phyloP scores from a whole-genome alignment of 2,329 filamentous ascomycete species.

The Penicillium sp. region DNA sequence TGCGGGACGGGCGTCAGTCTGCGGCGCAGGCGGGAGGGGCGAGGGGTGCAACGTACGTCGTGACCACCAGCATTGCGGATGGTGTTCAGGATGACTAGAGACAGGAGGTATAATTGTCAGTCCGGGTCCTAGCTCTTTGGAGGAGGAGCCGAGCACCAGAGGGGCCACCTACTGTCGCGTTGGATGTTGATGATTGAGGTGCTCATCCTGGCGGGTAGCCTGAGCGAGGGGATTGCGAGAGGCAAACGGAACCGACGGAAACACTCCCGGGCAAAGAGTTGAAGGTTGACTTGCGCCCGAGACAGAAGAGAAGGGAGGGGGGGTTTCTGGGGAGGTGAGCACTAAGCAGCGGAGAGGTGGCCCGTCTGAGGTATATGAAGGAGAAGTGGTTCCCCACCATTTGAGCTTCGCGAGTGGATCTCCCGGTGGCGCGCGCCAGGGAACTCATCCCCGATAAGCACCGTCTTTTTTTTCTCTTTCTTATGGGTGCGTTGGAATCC shows the following conservation, averaged over 20 bases:
- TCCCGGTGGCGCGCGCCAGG: slow-evolving; percentile 24
- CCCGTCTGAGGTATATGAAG: slow-evolving; percentile 32
- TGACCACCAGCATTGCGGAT: slow-evolving; percentile 79
- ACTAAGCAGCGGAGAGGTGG: slow-evolving; percentile 17
- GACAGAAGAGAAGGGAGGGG: not conserved
- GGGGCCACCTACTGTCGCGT: slow-evolving; percentile 65
- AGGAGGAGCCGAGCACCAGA: slow-evolving; percentile 1
- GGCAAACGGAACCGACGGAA: not conserved
- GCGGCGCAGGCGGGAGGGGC: slow-evolving; percentile 29
- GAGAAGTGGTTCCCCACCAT: slow-evolving; percentile 34
- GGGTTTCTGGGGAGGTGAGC: not conserved
- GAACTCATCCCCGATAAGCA: slow-evolving; percentile 28
- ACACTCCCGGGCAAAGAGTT: not conserved
- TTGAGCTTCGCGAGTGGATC: slow-evolving; percentile 29
- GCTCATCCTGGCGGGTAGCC: slow-evolving; percentile 65
- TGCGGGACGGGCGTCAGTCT: slow-evolving; percentile 30
- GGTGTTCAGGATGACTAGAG: slow-evolving; percentile 70
- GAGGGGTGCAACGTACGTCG: slow-evolving; percentile 63
- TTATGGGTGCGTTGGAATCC: too few relatives aligned
- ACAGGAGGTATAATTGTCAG: slow-evolving; percentile 13
- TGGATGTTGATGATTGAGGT: slow-evolving; percentile 84
- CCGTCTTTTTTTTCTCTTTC: slow-evolving; percentile 9
- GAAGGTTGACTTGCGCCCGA: not conserved
- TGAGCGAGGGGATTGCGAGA: slow-evolving; percentile 26
- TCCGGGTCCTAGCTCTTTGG: not conserved